Conservation (phyloP, 2,329 filamentous ascomycete species). For the Venturia effusa region DNA sequence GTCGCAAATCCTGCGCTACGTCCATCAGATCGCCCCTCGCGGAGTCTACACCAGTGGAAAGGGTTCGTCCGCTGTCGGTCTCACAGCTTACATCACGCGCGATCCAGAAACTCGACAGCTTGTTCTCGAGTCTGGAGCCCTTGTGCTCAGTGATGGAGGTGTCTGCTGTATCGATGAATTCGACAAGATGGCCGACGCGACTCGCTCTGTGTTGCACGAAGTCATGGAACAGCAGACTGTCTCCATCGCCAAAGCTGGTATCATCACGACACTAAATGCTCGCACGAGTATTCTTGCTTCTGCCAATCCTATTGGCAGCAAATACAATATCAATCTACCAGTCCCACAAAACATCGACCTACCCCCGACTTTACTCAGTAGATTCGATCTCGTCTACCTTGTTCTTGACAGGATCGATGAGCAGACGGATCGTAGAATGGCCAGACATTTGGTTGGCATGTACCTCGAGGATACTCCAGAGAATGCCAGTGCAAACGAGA, state of each 20-base stretch:
- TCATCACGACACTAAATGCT: constrained; percentile 84
- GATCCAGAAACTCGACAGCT: constrained; percentile 64
- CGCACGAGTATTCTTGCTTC: constrained; percentile 92
- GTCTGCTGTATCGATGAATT: constrained; percentile 73
- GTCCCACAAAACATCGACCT: constrained; percentile 98
- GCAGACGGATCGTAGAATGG: constrained; percentile 74
- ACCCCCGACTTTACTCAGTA: constrained; percentile 83
- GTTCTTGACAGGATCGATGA: constrained; percentile 93
- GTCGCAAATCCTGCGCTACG: constrained; percentile 86
- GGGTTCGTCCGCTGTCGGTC: constrained; percentile 63
- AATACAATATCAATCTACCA: constrained; percentile 91
- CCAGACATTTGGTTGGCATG: constrained; percentile 88
- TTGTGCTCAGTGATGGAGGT: constrained; percentile 64
- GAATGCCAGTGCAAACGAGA: constrained; percentile 66
- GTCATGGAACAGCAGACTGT: constrained; percentile 76
- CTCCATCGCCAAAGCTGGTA: constrained; percentile 67
- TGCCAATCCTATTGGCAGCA: constrained; percentile 94
- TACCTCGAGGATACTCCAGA: constrained; percentile 93
- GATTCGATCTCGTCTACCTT: constrained; percentile 94
- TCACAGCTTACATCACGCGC: constrained; percentile 67
- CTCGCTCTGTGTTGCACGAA: constrained; percentile 64
- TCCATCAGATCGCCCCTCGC: constrained; percentile 94
- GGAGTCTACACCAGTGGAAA: constrained; percentile 70
- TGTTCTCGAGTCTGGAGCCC: constrained; percentile 62
- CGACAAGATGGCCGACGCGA: constrained; percentile 69